Evolutionary conservation across 164 flowering plant species (phyloP).

Genomic region (Malania oleifera): DNA sequence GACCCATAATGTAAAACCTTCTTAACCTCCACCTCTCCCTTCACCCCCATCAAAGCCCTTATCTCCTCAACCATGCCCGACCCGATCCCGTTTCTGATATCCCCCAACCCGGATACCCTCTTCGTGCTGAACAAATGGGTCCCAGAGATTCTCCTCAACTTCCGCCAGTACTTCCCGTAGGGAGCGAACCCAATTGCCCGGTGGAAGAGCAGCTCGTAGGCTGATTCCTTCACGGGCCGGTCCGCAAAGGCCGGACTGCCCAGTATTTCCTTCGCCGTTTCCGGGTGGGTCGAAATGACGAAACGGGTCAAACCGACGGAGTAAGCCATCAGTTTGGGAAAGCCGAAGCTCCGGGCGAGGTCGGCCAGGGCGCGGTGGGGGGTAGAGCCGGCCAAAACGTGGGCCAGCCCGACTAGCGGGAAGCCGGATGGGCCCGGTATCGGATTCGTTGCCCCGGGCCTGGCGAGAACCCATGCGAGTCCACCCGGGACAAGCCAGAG

Average conservation of each 20-base stretch:
- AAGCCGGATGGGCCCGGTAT: slow-evolving; percentile 68
- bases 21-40: slow-evolving; percentile 24
- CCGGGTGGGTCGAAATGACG: slow-evolving; percentile 39
- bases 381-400: slow-evolving; percentile 29
- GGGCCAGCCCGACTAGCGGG: slow-evolving; percentile 48
- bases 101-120: slow-evolving; percentile 28
- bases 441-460: slow-evolving; percentile 10
- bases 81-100: slow-evolving; percentile 21
- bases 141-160: slow-evolving; percentile 42
- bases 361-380: slow-evolving; percentile 37
- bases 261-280: slow-evolving; percentile 44
- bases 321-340: slow-evolving; percentile 40
- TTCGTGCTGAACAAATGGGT: slow-evolving; percentile 47
- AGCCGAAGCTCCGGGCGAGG: slow-evolving; percentile 18
- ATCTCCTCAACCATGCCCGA: slow-evolving; percentile 21
- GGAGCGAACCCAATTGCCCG: slow-evolving; percentile 70
- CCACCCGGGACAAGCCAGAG: slow-evolving; percentile 57
- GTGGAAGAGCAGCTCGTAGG: slow-evolving; percentile 52
- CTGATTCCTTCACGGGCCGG: slow-evolving; percentile 58
- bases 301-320: slow-evolving; percentile 53
- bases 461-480: slow-evolving; percentile 66
- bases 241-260: slow-evolving; percentile 51
- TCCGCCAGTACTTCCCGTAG: slow-evolving; percentile 58
- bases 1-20: slow-evolving; percentile 33
- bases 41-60: slow-evolving; percentile 5